phyloP scores from a whole-genome alignment of 192 early-diverging fungal genomes.

The Backusella sp. region DNA sequence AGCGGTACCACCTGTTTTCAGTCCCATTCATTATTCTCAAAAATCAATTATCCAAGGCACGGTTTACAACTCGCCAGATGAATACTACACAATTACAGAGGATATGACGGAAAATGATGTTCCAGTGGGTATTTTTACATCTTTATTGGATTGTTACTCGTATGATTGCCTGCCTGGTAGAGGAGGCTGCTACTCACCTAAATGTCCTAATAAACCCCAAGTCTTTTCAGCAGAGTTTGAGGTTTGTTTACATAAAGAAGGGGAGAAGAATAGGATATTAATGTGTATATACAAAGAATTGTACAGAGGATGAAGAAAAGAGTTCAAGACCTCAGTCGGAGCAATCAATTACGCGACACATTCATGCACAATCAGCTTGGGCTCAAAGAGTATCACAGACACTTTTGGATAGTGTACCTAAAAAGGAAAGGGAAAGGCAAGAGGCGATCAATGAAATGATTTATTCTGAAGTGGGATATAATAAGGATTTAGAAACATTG shows the following conservation, averaged over 20 bases:
- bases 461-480: constrained; percentile 90
- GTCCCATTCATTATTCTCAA: constrained; percentile 28
- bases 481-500: constrained; percentile 81
- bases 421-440: constrained; percentile 81
- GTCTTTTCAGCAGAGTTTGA: background rate
- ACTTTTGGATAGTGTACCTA: constrained; percentile 64
- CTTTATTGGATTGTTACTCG: constrained; percentile 82
- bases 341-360: background rate
- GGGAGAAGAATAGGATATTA: background rate
- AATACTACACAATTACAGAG: constrained; percentile 29
- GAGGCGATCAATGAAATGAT: constrained; percentile 95
- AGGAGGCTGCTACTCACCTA: constrained; percentile 29
- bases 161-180: constrained; percentile 8
- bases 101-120: constrained; percentile 41
- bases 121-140: constrained; percentile 83
- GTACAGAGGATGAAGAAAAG: background rate
- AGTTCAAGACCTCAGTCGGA: background rate
- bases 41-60: constrained; percentile 25
- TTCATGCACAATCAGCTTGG: constrained; percentile 52
- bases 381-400: constrained; percentile 71
- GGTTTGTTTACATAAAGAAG: background rate
- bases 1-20: constrained; percentile 15
- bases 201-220: constrained; percentile 24
- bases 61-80: constrained; percentile 29
- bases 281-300: background rate